Base-by-base conservation (phyloP, 2,329 filamentous ascomycete species). In the Shiraia sp. region DNA sequence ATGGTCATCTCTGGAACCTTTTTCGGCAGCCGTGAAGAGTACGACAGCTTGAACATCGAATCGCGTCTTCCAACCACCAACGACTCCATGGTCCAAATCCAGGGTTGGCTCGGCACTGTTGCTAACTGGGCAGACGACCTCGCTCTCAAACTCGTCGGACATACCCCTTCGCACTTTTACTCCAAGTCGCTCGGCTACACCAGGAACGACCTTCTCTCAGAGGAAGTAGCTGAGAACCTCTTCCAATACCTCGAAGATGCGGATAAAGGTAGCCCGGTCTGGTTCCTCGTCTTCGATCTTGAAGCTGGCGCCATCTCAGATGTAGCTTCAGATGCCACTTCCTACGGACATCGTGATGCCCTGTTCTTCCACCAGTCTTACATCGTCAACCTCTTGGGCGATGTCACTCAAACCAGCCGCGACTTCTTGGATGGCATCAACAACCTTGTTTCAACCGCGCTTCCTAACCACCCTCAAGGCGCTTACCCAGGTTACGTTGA, bases 401-500 rank as follows among this genome's bases (percentile, higher is more conserved):
- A 42, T 16, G 53, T 70, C 40, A 64, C 63, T 7, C 46, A 61
- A 13, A 66, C 65, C 36, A 72, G 70, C 9, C 64, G 67, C 10
- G 42, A 51, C 10, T 74, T 75, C 42, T 46, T 76, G 7, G 62
- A 70, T 5, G 67, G 68, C 28, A 65, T 75, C 50, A 71, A 73
- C 40, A 61, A 71, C 6, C 51, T 63, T n/a, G 51, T 73, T 10
- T 59, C 51, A 13, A 51, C 62, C 35, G 46, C 54, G 8, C 43
- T 69, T 41, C 51, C 59, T 13, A 55, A 59, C 10, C 57, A 58
- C 9, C 52, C 70, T 7, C 68, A 71, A 53, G 75, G 75, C 3
- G 73, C 72, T 36, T 80, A 80, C 52, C 71, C 74, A 32, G 79
- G 79, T 48, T 80, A 80, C 40, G 73, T 76, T 2, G 77, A 80